Evolutionary conservation across 148 eudicot genomes (phyloP).

Genomic region (Diospyros lotus): DNA sequence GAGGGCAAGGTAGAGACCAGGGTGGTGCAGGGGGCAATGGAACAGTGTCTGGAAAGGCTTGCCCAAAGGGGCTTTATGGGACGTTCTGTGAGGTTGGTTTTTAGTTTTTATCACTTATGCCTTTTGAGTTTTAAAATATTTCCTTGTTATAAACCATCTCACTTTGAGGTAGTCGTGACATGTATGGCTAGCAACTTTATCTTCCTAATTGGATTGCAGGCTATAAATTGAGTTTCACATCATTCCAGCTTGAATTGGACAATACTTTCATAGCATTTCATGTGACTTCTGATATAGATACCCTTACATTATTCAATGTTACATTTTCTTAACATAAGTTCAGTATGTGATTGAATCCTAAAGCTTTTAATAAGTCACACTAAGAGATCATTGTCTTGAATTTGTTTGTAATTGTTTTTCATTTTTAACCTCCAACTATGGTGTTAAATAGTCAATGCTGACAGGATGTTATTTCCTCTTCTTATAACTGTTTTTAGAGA

Average conservation of each 20-base stretch:
- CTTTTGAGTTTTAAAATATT: background rate
- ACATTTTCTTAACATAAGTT: background rate
- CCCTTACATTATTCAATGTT: background rate
- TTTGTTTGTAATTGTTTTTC: background rate
- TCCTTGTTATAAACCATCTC: background rate
- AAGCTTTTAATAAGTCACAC: background rate
- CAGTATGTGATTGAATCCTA: background rate
- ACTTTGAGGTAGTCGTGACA: background rate
- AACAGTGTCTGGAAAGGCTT: constrained; percentile 75
- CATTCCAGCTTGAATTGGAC: constrained; percentile 2
- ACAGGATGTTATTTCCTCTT: background rate
- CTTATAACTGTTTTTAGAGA: constrained; percentile 1
- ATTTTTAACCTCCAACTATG: background rate
- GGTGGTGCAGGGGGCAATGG: constrained; percentile 74
- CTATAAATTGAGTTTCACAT: background rate
- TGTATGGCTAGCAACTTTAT: background rate
- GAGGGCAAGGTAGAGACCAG: constrained; percentile 67
- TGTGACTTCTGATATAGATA: background rate
- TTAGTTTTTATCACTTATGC: background rate
- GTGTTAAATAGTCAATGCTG: background rate
- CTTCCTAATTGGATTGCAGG: background rate
- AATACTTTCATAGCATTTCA: background rate
- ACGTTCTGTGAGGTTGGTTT: constrained; percentile 68
- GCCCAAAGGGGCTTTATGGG: constrained; percentile 88
- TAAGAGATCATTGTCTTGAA: background rate